Percentiles rank a stretch among this genome's conserved stretches.
phyloP scores from a whole-genome alignment of 345 rosid species.

The Populus euphratica region DNA sequence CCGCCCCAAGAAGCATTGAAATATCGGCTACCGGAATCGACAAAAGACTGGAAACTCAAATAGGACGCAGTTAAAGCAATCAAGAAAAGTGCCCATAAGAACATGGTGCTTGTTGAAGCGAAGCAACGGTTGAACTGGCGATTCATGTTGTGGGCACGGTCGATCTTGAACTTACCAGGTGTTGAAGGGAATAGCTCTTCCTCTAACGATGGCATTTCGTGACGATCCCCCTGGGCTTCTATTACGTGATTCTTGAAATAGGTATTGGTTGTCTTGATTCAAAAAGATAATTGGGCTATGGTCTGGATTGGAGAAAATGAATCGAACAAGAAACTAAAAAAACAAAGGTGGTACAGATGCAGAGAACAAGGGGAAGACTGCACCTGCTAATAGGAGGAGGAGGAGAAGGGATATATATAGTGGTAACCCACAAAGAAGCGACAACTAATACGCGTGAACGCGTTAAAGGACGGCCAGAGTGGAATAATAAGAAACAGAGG shows the following conservation, averaged over 20 bases:
- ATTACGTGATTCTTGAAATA: not conserved
- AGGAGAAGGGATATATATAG: constrained; percentile 37
- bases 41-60: constrained; percentile 69
- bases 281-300: not conserved
- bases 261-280: not conserved
- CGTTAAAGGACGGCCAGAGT: constrained; percentile 48
- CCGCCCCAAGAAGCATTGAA: constrained; percentile 29
- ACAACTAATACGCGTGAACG: constrained; percentile 55
- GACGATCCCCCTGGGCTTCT: not conserved
- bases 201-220: constrained; percentile 63
- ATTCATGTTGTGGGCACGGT: constrained; percentile 32
- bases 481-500: constrained; percentile 1
- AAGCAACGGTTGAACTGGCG: constrained; percentile 82
- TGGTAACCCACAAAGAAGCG: constrained; percentile 30
- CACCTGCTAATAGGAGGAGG: constrained; percentile 44
- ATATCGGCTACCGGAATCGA: constrained; percentile 53
- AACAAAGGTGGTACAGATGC: constrained; percentile 34
- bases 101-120: constrained; percentile 82
- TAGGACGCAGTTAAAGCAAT: constrained; percentile 89
- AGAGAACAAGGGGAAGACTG: constrained; percentile 30
- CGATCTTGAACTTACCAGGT: constrained; percentile 88
- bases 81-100: constrained; percentile 84
- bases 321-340: not conserved
- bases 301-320: not conserved
- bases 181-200: constrained; percentile 84